phyloP scores from a whole-genome alignment of 306 rosid species.

The Hippophae tibetana region DNA sequence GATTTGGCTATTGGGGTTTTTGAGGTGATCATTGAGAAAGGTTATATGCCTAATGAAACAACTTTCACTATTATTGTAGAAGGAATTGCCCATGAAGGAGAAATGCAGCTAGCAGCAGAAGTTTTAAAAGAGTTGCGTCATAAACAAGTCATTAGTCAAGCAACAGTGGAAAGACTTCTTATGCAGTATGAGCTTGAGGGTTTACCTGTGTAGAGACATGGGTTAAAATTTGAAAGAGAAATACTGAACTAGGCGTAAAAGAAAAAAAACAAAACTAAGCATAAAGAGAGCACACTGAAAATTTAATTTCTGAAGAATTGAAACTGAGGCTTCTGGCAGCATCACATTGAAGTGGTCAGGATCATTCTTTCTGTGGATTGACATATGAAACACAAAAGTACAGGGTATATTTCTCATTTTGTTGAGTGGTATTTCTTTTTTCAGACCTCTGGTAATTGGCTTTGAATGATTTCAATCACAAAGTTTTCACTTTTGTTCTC shows the following conservation, averaged over 20 bases:
- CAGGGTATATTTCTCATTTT: too few relatives aligned
- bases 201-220: constrained; percentile 21
- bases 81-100: constrained; percentile 67
- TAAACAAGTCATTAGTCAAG: constrained; percentile 49
- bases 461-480: too few relatives aligned
- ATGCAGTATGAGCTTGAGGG: constrained; percentile 64
- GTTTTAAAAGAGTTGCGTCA: constrained; percentile 48
- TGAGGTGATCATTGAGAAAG: constrained; percentile 55
- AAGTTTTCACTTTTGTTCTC: too few relatives aligned
- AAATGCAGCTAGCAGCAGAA: constrained; percentile 46
- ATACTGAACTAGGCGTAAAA: neutral
- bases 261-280: neutral
- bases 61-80: constrained; percentile 75
- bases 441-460: too few relatives aligned
- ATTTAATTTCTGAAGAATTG: neutral
- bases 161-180: constrained; percentile 56
- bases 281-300: neutral
- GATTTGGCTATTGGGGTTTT: constrained; percentile 50
- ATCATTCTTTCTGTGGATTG: too few relatives aligned
- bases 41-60: constrained; percentile 62
- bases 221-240: too few relatives aligned
- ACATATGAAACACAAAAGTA: too few relatives aligned
- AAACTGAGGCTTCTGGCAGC: too few relatives aligned
- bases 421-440: too few relatives aligned
- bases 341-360: too few relatives aligned